Evolutionary conservation across 2,329 filamentous ascomycete species (phyloP), one percentile per base, ranked within the genome.

Genomic region (Aspergillus clavatus): DNA sequence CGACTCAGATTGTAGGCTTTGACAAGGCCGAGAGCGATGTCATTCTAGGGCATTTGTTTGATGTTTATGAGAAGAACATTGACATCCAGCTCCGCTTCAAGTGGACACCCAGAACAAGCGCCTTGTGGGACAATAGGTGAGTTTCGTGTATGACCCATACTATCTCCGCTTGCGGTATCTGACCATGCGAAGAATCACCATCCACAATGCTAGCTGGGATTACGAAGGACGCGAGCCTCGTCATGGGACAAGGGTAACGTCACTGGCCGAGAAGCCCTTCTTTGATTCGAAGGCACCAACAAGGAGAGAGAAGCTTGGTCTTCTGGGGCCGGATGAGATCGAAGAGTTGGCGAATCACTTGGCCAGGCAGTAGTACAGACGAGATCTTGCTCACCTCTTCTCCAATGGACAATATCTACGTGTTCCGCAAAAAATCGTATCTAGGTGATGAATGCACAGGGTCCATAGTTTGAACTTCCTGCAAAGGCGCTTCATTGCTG

Each of bases 161-260:
- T 12, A 12, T 16, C 7, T 22, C 3, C 12, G 6, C n/a, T 6
- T 16, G 5, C 12, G 2, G 4, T 11, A 18, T 11, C 40, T 54
- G 38, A 52, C 42, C 18, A 18, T 24, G 12, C 21, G n/a, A 40
- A 80, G 81, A 29, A 83, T 86, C 47, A 86, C 84, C 0, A 87
- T 87, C 28, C 83, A 88, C 54, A 87, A 86, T 50, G 84, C 83
- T 0, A 83, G 79, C 55, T 88, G 83, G 82, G 83, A 88, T 53
- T 87, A 87, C 57, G 82, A 79, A 26, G 82, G 82, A 1, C 74
- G 70, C 16, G 73, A 86, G 58, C 81, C 84, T 0, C 72, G 84
- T 29, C 84, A 89, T 60, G 85, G 85, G 2, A 88, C 84, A 0
- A 73, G 86, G 22, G 84, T 89, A 3, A 88, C 84, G 0, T 73